Evolutionary conservation across 2,329 filamentous ascomycete genomes (phyloP).

Genomic region (Thelonectria blattea): DNA sequence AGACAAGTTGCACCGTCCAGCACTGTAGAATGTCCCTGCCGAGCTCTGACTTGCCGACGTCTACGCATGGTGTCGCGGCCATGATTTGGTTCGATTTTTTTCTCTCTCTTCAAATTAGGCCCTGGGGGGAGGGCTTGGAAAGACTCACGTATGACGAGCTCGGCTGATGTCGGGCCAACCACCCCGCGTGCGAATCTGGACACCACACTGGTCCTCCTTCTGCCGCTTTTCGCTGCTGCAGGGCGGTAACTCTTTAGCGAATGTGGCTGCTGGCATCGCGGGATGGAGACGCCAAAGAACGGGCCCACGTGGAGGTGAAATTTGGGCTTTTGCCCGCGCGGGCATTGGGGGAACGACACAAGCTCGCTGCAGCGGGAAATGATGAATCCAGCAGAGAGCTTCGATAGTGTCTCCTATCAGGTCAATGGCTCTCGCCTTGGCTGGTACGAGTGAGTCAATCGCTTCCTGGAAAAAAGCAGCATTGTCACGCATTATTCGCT

Average conservation of each 20-base stretch:
- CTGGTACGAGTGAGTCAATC: not conserved
- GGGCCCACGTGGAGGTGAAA: slow-evolving; percentile 34
- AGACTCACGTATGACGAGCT: slow-evolving; percentile 13
- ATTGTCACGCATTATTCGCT: not conserved
- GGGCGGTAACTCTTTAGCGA: not conserved
- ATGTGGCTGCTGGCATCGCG: slow-evolving; percentile 4
- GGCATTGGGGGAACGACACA: not conserved
- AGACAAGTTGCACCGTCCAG: not conserved
- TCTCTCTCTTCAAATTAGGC: too few relatives aligned
- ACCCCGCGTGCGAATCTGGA: slow-evolving; percentile 8
- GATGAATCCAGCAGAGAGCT: slow-evolving; percentile 1
- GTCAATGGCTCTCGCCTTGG: not conserved
- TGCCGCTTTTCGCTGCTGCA: not conserved
- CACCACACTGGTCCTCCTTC: not conserved
- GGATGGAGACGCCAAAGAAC: slow-evolving; percentile 16
- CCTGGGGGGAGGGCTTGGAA: not conserved
- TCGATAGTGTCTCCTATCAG: not conserved
- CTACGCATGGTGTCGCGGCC: not conserved
- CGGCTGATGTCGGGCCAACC: slow-evolving; percentile 42
- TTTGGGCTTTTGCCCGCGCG: slow-evolving; percentile 3
- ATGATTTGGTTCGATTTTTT: not conserved
- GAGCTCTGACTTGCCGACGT: not conserved
- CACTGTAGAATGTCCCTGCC: slow-evolving; percentile 6
- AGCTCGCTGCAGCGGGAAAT: slow-evolving; percentile 2
- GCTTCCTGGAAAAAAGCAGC: not conserved